Percentiles rank a stretch among this genome's conserved stretches.
phyloP scores from a whole-genome alignment of 257 asterid genomes.

The Nicotiana attenuata region DNA sequence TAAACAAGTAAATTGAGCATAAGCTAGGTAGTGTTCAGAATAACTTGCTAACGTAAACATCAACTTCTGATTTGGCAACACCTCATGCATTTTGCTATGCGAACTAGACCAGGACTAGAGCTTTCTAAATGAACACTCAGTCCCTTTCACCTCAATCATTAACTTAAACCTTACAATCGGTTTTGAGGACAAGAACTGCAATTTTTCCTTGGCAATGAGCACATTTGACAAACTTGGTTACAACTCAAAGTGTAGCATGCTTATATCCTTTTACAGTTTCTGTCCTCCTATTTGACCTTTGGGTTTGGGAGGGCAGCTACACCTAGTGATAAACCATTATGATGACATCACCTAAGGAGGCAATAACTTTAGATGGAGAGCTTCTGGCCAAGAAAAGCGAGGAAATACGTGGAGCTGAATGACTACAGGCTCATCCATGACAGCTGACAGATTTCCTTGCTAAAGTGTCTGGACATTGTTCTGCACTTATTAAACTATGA shows the following conservation, averaged over 20 bases:
- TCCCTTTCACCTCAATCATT: neutral
- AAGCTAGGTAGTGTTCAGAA: neutral
- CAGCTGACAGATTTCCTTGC: neutral
- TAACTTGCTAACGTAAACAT: neutral
- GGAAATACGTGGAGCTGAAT: neutral
- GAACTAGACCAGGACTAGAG: neutral
- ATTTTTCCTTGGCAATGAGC: neutral
- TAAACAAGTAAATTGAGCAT: neutral
- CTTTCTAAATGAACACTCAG: neutral
- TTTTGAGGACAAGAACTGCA: neutral
- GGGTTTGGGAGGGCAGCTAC: neutral
- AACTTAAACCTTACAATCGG: neutral
- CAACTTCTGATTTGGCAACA: neutral
- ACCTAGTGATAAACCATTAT: neutral
- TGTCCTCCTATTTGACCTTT: neutral
- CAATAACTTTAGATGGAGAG: neutral
- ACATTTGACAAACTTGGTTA: neutral
- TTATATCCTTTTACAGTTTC: neutral
- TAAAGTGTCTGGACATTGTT: neutral
- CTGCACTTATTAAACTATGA: neutral
- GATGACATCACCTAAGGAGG: neutral
- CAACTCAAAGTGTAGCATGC: neutral
- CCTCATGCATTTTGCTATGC: neutral
- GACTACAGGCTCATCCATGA: neutral
- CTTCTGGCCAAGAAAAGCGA: neutral